These are phyloP conservation scores for Coemansia sp. DNA, from an alignment of 192 early-diverging fungal genomes.

Conservation along the genomic window DNA sequence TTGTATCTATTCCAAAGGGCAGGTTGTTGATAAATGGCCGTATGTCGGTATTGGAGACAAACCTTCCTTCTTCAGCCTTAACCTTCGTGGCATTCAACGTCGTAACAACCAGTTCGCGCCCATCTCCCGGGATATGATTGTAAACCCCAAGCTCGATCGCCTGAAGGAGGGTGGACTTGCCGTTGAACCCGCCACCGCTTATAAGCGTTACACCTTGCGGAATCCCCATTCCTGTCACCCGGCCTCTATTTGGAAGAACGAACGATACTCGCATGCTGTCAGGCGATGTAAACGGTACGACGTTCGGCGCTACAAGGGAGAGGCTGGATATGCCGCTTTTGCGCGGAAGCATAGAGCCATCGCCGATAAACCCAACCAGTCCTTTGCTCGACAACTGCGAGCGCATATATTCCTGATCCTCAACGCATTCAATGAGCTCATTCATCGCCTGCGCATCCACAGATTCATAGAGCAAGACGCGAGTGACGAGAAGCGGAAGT, in stretches of 20 bases:
- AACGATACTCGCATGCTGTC: constrained; percentile 34
- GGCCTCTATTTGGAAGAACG: constrained; percentile 52
- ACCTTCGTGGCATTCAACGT: constrained; percentile 42
- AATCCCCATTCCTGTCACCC: constrained; percentile 56
- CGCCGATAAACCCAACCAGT: constrained; percentile 52
- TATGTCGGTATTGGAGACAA: constrained; percentile 49
- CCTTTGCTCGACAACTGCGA: constrained; percentile 27
- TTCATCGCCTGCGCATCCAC: constrained; percentile 24
- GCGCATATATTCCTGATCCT: constrained; percentile 56
- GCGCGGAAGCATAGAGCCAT: constrained; percentile 59
- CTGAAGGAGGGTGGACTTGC: constrained; percentile 61
- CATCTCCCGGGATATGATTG: constrained; percentile 59
- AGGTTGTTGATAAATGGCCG: constrained; percentile 58
- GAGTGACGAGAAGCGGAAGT: constrained; percentile 38
- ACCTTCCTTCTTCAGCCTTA: constrained; percentile 58
- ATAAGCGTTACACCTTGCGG: constrained; percentile 55
- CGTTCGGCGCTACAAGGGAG: constrained; percentile 25
- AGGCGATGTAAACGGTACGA: constrained; percentile 47
- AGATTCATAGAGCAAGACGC: constrained; percentile 25
- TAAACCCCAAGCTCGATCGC: constrained; percentile 58
- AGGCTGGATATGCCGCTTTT: constrained; percentile 49
- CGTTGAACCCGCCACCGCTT: constrained; percentile 58
- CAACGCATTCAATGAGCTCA: constrained; percentile 42
- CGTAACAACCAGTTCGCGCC: constrained; percentile 57
- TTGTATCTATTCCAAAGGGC: constrained; percentile 51